These are phyloP conservation scores for Zygoascus hellenicus DNA, from an alignment of 1,139 yeast genomes.

Conservation along the genomic window DNA sequence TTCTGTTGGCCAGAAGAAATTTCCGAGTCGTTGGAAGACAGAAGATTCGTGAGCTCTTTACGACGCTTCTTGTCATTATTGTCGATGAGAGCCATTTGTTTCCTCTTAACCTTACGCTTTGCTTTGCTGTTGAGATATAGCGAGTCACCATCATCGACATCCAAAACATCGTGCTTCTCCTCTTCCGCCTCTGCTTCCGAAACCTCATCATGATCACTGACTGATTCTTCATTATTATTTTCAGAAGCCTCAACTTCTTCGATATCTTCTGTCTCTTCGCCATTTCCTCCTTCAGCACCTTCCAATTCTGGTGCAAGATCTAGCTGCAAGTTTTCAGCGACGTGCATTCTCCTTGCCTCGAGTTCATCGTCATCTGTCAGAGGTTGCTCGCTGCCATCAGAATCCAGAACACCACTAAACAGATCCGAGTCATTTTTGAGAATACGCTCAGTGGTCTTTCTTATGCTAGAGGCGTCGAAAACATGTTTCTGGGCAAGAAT, in stretches of 20 bases:
- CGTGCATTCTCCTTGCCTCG: neutral
- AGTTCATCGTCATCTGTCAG: neutral
- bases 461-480: constrained; percentile 13
- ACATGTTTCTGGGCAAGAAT: constrained; percentile 17
- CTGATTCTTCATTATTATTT: constrained; percentile 4
- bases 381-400: neutral
- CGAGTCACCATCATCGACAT: constrained; percentile 10
- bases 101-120: constrained; percentile 16
- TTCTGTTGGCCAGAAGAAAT: too few relatives aligned
- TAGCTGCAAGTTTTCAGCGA: constrained; percentile 1
- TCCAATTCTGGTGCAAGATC: constrained; percentile 14
- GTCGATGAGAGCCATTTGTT: neutral
- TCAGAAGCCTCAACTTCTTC: constrained; percentile 7
- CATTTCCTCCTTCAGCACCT: constrained; percentile 18
- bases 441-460: constrained; percentile 9
- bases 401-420: constrained; percentile 3
- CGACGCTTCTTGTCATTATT: constrained; percentile 2
- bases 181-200: neutral
- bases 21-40: neutral
- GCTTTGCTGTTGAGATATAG: constrained; percentile 13
- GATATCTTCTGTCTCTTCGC: constrained; percentile 11
- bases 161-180: constrained; percentile 7
- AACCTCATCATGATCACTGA: constrained; percentile 4
- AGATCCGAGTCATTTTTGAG: constrained; percentile 1
- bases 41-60: neutral